Evolutionary conservation across 331 rosid genomes (phyloP).

Genomic region (Cydonia oblonga): DNA sequence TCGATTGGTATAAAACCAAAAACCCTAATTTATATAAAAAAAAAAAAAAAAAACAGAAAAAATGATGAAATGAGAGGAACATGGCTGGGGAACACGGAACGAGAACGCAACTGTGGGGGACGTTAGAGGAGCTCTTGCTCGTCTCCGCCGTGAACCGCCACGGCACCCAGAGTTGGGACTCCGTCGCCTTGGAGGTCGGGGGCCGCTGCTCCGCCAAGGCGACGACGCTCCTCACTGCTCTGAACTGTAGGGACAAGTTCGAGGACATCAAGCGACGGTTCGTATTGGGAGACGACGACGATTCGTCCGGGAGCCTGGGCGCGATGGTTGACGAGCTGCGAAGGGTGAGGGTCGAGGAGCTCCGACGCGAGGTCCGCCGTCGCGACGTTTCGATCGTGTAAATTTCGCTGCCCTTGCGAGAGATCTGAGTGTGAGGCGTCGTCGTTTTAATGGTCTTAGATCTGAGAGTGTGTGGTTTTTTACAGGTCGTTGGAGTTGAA

Average conservation of each 20-base stretch:
- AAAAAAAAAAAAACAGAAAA: background rate
- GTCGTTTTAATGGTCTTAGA: conserved; percentile 16
- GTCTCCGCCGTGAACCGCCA: conserved; percentile 44
- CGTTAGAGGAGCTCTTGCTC: conserved; percentile 43
- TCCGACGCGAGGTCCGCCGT: conserved; percentile 40
- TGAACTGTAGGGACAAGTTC: conserved; percentile 25
- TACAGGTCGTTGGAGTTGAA: conserved; percentile 49
- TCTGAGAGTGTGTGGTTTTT: conserved; percentile 18
- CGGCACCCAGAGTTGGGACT: conserved; percentile 38
- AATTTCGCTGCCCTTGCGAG: conserved; percentile 1
- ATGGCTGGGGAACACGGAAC: conserved; percentile 36
- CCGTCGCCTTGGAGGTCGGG: conserved; percentile 32
- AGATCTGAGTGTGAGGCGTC: conserved; percentile 26
- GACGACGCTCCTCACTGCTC: conserved; percentile 12
- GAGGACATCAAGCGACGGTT: conserved; percentile 28
- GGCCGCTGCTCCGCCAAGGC: conserved; percentile 9
- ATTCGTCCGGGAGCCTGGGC: background rate
- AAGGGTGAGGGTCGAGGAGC: conserved; percentile 40
- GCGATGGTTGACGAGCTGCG: conserved; percentile 29
- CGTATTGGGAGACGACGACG: conserved; percentile 5
- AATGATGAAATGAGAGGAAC: conserved; percentile 24
- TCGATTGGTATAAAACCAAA: conserved; percentile 8
- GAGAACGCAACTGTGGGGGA: conserved; percentile 41
- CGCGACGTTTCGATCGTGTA: conserved; percentile 46
- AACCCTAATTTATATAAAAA: conserved; percentile 25